Evolutionary conservation across 805 yeast genomes (phyloP).

Genomic region (Kazachstania taianensis): DNA sequence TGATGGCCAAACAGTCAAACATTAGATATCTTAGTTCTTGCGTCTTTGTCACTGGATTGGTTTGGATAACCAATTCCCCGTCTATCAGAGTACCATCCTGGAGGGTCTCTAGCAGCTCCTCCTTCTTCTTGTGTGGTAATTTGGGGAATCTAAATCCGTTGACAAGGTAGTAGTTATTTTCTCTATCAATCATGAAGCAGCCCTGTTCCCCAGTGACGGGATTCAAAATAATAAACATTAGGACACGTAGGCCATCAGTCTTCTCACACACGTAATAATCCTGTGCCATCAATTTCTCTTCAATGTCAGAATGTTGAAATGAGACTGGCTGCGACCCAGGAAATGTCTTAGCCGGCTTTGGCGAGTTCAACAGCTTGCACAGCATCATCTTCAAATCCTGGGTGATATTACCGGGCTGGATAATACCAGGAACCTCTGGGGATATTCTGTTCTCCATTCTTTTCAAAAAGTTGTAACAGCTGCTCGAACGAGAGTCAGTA

Average conservation of each 20-base stretch:
- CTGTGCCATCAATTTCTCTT: constrained; percentile 46
- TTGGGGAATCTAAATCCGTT: constrained; percentile 80
- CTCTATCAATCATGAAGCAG: constrained; percentile 79
- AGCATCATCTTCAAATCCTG: constrained; percentile 59
- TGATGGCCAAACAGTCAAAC: constrained; percentile 84
- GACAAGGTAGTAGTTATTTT: constrained; percentile 73
- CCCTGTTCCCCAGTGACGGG: constrained; percentile 77
- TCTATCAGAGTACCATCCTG: constrained; percentile 87
- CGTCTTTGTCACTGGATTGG: constrained; percentile 40
- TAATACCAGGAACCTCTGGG: constrained; percentile 80
- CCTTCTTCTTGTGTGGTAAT: constrained; percentile 25
- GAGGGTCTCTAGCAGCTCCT: constrained; percentile 34
- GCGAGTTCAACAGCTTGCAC: constrained; percentile 48
- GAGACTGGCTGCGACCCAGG: constrained; percentile 97
- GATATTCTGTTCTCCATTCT: constrained; percentile 38
- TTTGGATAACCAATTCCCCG: constrained; percentile 83
- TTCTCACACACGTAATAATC: constrained; percentile 96
- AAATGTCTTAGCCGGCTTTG: constrained; percentile 41
- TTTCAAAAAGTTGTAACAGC: too few species aligned
- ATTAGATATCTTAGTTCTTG: constrained; percentile 71
- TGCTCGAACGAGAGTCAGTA: too few species aligned
- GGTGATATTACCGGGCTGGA: constrained; percentile 63
- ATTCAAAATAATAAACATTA: constrained; percentile 53
- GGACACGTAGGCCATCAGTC: constrained; percentile 83
- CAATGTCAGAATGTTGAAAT: constrained; percentile 65